These are phyloP conservation scores for Boletus reticuloceps DNA, from an alignment of 768 basidiomycete genomes.

Conservation along the genomic window DNA sequence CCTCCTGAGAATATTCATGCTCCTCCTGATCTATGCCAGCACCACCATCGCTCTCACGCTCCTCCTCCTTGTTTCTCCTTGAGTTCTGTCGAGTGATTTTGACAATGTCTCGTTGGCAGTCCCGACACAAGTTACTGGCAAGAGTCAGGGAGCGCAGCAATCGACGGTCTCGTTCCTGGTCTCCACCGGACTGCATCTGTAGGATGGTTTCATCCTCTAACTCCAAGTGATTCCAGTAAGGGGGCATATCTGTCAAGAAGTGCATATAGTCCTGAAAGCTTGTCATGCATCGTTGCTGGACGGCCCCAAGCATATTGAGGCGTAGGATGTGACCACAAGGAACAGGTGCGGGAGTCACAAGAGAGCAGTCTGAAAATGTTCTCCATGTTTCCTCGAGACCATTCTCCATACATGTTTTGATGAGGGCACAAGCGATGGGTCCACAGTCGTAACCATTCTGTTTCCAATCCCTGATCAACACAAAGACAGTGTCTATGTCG, in stretches of 20 bases:
- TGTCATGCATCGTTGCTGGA: not conserved
- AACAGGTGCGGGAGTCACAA: not conserved
- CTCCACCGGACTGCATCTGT: not conserved
- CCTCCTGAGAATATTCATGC: too few relatives aligned
- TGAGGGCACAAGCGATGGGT: not conserved
- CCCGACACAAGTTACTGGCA: not conserved
- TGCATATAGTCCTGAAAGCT: not conserved
- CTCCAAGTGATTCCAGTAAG: not conserved
- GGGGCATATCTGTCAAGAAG: not conserved
- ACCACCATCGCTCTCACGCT: too few relatives aligned
- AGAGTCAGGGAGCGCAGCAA: not conserved
- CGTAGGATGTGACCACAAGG: conserved; percentile 1
- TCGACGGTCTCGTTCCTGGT: not conserved
- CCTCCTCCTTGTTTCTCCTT: too few relatives aligned
- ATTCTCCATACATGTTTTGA: not conserved
- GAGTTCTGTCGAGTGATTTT: too few relatives aligned
- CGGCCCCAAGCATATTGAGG: not conserved
- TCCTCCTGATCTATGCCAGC: too few relatives aligned
- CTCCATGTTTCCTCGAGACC: not conserved
- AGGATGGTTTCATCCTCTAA: not conserved
- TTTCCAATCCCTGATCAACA: not conserved
- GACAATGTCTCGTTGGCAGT: not conserved
- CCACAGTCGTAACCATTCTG: conserved; percentile 10
- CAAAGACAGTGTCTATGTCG: not conserved
- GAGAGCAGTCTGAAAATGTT: not conserved